Evolutionary conservation across 345 rosid genomes (phyloP), one percentile per base, ranked within the genome.

Genomic region (Laguncularia racemosa): DNA sequence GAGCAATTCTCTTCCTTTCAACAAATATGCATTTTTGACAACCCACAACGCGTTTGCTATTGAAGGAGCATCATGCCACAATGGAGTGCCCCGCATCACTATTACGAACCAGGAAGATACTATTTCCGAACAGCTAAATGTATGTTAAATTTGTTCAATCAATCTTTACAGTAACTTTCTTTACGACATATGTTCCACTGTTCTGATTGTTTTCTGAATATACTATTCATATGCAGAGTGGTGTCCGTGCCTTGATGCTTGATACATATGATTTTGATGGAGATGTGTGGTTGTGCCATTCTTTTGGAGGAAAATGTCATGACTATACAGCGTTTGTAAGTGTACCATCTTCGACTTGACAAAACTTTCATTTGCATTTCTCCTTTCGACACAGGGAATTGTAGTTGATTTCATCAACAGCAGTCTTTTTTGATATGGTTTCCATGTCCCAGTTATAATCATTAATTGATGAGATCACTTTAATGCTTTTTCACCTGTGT

Each of bases 11-110:
- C 75, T 86, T 2, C 84, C 87, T 16, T 81, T 83, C 71, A 83
- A 86, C 66, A 86, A 86, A 21, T 83, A 86, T 51, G 82, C 95
- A 54, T 83, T 67, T 69, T 60, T 86, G 72, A 79, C 89, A 4
- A 83, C 87, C 38, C 87, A 86, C 76, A 86, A 86, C 50, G 77
- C 95, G 0, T 81, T n/a, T 61, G 95, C 89, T 33, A 83, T 81
- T 20, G 79, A 77, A 3, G 77, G 73, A 44, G 77, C 77, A 54
- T 78, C 81, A 20, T 68, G 70, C 14, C 83, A 67, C 70, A 76
- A 82, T 3, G 77, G 76, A 16, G 71, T 64, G 50, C 85, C 85
- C 38, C 69, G 95, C 19, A 0, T 71, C 46, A 76, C 89, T 2
- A 46, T 79, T 14, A 68, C 79, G 45, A 82, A 81, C 67, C 96